Evolutionary conservation across 441 rosid species (phyloP), one percentile per base, ranked within the genome.

Genomic region (Kokia cookei): DNA sequence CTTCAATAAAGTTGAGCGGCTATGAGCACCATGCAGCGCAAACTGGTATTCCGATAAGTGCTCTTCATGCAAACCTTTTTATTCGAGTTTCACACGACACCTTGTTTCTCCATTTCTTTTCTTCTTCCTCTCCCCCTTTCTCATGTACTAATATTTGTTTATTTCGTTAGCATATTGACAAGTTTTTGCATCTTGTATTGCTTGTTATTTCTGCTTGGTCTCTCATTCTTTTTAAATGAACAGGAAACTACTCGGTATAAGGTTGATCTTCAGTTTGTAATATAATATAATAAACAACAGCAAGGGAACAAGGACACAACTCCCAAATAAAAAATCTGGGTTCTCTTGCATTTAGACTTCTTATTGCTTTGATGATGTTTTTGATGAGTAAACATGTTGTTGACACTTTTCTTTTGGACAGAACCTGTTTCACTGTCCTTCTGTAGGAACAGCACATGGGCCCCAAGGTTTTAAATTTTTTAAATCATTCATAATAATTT

Each of bases 11-110:
- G 81, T 72, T 89, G 86, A 87, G 92, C 61, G 97, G 97, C 73
- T 92, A 77, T 78, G 95, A 78, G 84, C 97, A 90, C 85, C 91
- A 92, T 82, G 94, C 88, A 2, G 97, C 92, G 93, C 90, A 84
- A 80, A 92, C 90, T 14, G 81, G 83, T 69, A 87, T 90, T 78
- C 97, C 92, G 62, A 94, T 92, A 86, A 83, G 65, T 75, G 51
- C 74, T 78, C 40, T 67, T 40, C 11, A 51, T n/a, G 2, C 42
- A 58, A 57, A 58, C 63, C 37, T 43, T 19, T 24, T 24, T 68
- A 7, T 29, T 68, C 3, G 17, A 48, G 22, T 35, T 68, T 32
- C 12, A n/a, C 65, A 24, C 32, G 12, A 13, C 45, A 13, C 48
- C 53, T 62, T n/a, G 65, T 37, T 40, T 37, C 22, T 60, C 50